Evolutionary conservation across 176 grass and related monocot species (phyloP).

Genomic region (Oryza rufipogon): DNA sequence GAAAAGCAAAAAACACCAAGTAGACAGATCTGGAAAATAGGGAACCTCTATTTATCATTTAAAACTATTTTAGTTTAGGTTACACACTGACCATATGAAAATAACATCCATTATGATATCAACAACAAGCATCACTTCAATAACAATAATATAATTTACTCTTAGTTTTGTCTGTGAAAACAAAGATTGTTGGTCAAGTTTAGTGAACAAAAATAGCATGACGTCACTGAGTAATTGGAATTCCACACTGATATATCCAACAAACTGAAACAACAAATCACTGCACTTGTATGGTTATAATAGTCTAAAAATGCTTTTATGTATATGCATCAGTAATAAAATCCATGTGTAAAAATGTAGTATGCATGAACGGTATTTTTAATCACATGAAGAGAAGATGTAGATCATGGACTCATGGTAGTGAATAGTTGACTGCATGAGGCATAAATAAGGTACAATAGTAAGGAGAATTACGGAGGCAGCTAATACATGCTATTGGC

Average conservation of each 20-base stretch:
- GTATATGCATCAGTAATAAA: not conserved
- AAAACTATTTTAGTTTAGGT: conserved; percentile 2
- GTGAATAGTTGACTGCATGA: not conserved
- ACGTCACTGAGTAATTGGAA: conserved; percentile 1
- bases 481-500: conserved; percentile 83
- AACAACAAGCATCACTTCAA: not conserved
- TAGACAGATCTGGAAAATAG: not conserved
- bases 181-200: not conserved
- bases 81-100: not conserved
- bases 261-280: not conserved
- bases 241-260: not conserved
- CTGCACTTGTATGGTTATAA: conserved; percentile 5
- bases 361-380: not conserved
- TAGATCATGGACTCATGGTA: not conserved
- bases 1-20: not conserved
- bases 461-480: conserved; percentile 33
- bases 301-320: not conserved
- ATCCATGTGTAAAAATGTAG: not conserved
- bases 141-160: conserved; percentile 23
- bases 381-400: not conserved
- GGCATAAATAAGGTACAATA: conserved; percentile 1
- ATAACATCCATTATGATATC: not conserved
- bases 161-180: not conserved
- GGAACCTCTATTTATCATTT: not conserved
- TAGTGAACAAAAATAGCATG: not conserved